Percentiles rank a stretch among this genome's conserved stretches.
Conservation (phyloP, 2,329 filamentous ascomycete species). For the Beauveria sp. region DNA sequence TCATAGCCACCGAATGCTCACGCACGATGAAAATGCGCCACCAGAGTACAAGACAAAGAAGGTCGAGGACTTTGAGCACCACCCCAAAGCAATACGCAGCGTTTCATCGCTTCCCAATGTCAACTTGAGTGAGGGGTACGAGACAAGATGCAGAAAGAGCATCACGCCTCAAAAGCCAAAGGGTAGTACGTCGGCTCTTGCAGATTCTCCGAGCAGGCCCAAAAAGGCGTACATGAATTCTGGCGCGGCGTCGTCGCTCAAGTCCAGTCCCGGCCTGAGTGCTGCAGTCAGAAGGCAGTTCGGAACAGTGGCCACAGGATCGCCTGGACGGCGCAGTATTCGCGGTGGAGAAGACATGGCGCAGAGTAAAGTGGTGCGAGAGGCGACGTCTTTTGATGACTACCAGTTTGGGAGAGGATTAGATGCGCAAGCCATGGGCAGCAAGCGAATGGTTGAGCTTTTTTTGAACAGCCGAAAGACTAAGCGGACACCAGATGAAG, state of each 20-base stretch:
- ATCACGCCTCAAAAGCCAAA: background rate
- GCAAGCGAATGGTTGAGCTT: conserved; percentile 45
- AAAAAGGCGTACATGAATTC: conserved; percentile 13
- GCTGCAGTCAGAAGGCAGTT: conserved; percentile 13
- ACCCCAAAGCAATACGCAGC: conserved; percentile 4
- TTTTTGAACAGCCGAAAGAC: conserved; percentile 43
- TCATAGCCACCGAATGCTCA: background rate
- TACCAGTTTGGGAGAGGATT: conserved; percentile 12
- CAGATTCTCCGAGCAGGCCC: conserved; percentile 3
- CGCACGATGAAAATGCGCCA: conserved; percentile 1
- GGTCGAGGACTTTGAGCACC: background rate
- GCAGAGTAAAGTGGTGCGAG: background rate
- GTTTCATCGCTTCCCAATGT: conserved; percentile 20
- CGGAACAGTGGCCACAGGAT: conserved; percentile 8
- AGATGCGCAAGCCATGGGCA: conserved; percentile 32
- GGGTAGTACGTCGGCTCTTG: conserved; percentile 11
- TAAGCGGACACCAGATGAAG: conserved; percentile 13
- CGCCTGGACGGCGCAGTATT: conserved; percentile 6
- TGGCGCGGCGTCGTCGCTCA: conserved; percentile 18
- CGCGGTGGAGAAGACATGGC: background rate
- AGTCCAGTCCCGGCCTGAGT: conserved; percentile 22
- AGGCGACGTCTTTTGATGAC: conserved; percentile 11
- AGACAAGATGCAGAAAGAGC: background rate
- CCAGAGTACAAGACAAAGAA: background rate
- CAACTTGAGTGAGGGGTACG: background rate